Percentiles rank a stretch among this genome's conserved stretches.
Conservation (phyloP, 2,329 filamentous ascomycete species). For the Rutstroemia sp. region DNA sequence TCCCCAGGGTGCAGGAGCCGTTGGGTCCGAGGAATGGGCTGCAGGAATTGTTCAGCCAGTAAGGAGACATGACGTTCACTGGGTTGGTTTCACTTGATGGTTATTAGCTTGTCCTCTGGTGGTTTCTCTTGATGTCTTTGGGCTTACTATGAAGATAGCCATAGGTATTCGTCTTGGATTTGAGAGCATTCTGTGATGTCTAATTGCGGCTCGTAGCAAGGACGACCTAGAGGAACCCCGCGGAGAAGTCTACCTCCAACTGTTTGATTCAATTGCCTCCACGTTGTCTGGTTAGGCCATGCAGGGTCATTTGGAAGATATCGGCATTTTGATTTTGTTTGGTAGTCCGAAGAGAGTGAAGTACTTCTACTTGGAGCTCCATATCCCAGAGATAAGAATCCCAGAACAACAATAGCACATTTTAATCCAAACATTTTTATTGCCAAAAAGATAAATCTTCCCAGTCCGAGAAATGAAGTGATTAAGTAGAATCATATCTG, state of each 20-base stretch:
- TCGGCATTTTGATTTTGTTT: background rate
- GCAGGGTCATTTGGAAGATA: slow-evolving; percentile 8
- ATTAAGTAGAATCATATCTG: too few species aligned
- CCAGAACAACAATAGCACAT: too few species aligned
- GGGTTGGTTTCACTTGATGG: background rate
- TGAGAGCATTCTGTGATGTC: background rate
- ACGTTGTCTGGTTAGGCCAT: slow-evolving; percentile 11
- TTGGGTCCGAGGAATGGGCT: background rate
- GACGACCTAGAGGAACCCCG: slow-evolving; percentile 3
- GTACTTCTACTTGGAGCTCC: too few species aligned
- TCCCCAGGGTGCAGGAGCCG: slow-evolving; percentile 6
- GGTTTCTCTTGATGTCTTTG: background rate
- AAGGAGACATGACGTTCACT: background rate
- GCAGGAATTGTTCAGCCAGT: background rate
- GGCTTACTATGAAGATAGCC: background rate
- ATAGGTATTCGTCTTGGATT: background rate
- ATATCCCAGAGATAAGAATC: too few species aligned
- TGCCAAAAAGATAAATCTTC: too few species aligned
- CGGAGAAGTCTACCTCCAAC: slow-evolving; percentile 10
- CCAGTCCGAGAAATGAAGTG: too few species aligned
- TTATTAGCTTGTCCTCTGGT: background rate
- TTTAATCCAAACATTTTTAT: too few species aligned
- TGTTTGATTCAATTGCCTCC: slow-evolving; percentile 12
- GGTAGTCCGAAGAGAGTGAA: too few species aligned
- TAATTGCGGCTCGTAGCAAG: background rate